Conservation (phyloP, 495 filamentous ascomycete genomes). For the Chaetomium tenue region DNA sequence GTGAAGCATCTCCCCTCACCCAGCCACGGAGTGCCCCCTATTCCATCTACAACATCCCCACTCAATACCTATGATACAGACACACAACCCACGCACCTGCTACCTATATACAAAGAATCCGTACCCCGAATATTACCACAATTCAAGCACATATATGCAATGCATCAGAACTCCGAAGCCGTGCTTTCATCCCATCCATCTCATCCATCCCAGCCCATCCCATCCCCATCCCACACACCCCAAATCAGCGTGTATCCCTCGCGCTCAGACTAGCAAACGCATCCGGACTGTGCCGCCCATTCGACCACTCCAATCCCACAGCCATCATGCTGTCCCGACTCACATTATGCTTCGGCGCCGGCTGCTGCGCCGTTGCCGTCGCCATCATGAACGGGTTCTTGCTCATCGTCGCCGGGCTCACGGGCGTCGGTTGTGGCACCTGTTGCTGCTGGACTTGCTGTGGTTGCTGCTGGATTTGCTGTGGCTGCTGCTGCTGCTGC, state of each 20-base stretch:
- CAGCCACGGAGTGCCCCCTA: neutral
- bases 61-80: neutral
- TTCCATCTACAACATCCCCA: neutral
- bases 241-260: conserved; percentile 32
- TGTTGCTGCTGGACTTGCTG: conserved; percentile 27
- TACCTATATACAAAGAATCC: neutral
- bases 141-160: neutral
- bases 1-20: too few species aligned
- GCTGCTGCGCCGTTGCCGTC: conserved; percentile 22
- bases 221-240: neutral
- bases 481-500: conserved; percentile 22
- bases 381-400: conserved; percentile 50
- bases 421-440: conserved; percentile 23
- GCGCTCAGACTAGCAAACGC: conserved; percentile 94
- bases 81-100: neutral
- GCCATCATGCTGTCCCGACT: conserved; percentile 90
- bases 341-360: conserved; percentile 55
- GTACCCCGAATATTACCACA: neutral
- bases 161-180: neutral
- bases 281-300: conserved; percentile 89
- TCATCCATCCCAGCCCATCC: neutral
- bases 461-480: conserved; percentile 18
- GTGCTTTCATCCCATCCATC: too few species aligned
- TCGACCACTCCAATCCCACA: conserved; percentile 62
- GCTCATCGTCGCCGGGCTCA: conserved; percentile 33